Base-by-base conservation (phyloP, 306 rosid genomes). In the Canavalia gladiata region DNA sequence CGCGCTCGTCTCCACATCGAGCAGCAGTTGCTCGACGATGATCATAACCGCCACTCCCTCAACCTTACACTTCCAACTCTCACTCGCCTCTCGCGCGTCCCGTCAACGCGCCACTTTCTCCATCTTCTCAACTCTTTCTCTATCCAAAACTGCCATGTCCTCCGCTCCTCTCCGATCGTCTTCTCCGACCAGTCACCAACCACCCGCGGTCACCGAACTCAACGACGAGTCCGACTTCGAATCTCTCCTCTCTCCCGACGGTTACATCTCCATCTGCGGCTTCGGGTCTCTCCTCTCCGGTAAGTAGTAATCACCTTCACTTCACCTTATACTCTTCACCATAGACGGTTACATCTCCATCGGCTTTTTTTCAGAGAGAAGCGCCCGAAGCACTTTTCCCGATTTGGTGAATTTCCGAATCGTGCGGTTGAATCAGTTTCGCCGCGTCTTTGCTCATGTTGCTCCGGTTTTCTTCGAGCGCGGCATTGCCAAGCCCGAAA, bases 401-500 rank as follows among this genome's bases (percentile, higher is more conserved):
- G 91, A 90, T 31, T 90, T 93, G 85, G 55, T 85, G 51, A 88
- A 95, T 81, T 95, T 95, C 89, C 49, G 97, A 86, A 86, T 75
- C 33, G 95, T 90, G 1, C 84, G 80, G 70, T 73, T 95, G 89
- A 91, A 86, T 75, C 83, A 90, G 5, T 95, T 95, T 45, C 92
- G 94, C 13, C 97, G 98, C 43, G 89, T 89, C 35, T 95, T 89
- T 59, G 97, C 90, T 55, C 96, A 95, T 81, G 91, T 76, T 7
- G 95, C 97, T 80, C 99, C 97, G 6, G 67, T 93, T 77, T 93
- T 93, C 93, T 93, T 95, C 72, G 99, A 95, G 86, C 97, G 99
- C 39, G 93, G 94, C 39, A 95, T 95, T 77, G 99, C 99, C 70
- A 95, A 87, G 31, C 95, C 92, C 0, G 95, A 95, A 85, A 93